A percentile compares a stretch with the other conserved stretches of the same genome.
Evolutionary conservation across 164 flowering plant genomes (phyloP).

Genomic region (Annona squamosa): DNA sequence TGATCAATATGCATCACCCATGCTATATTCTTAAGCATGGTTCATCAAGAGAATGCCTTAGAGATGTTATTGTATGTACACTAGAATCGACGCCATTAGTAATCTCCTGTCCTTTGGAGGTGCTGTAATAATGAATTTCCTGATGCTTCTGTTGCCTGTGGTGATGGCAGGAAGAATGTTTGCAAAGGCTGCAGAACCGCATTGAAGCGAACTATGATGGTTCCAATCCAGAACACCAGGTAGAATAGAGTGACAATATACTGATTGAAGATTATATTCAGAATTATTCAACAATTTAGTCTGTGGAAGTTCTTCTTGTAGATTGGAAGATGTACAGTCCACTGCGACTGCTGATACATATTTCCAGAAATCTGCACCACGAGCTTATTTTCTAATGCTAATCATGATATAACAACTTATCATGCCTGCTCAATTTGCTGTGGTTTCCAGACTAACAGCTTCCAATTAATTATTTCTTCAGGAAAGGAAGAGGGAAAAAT

Average conservation of each 20-base stretch:
- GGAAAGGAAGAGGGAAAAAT: too few species aligned
- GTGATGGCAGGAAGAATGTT: conserved; percentile 71
- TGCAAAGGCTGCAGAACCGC: conserved; percentile 71
- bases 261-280: conserved; percentile 2
- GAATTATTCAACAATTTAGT: not conserved
- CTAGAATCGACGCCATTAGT: not conserved
- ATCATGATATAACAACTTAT: not conserved
- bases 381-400: not conserved
- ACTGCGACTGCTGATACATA: too few species aligned
- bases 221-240: conserved; percentile 83
- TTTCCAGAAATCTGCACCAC: not conserved
- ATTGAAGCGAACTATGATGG: conserved; percentile 83
- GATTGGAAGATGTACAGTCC: not conserved
- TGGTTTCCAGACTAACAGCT: not conserved
- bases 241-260: conserved; percentile 17
- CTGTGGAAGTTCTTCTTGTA: not conserved
- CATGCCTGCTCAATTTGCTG: not conserved
- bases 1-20: not conserved
- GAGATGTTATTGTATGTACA: not conserved
- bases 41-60: not conserved
- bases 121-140: not conserved
- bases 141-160: conserved; percentile 2
- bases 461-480: not conserved
- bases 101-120: not conserved
- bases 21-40: not conserved